Percentiles rank a stretch among this genome's conserved stretches.
Evolutionary conservation across 2,329 filamentous ascomycete species (phyloP).

Genomic region (Mycosphaerella arachidis): DNA sequence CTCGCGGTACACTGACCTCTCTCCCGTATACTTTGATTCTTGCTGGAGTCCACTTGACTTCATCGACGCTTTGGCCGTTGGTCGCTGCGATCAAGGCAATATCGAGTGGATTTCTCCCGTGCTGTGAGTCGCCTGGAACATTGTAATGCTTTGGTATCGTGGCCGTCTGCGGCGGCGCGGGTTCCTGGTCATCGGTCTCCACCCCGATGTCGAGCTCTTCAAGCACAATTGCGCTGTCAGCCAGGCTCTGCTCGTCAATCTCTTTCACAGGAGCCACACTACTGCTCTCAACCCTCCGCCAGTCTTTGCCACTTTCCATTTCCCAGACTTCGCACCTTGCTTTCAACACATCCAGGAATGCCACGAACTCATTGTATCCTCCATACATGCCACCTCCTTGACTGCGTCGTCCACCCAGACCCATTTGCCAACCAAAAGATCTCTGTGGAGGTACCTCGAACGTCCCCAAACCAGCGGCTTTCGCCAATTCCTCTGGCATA

Average conservation of each 20-base stretch:
- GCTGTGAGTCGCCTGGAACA: conserved; percentile 1
- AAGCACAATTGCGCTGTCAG: conserved; percentile 5
- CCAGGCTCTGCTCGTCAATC: conserved; percentile 20
- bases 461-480: conserved; percentile 63
- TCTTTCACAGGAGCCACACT: conserved; percentile 21
- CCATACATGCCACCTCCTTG: conserved; percentile 52
- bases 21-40: conserved; percentile 60
- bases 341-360: conserved; percentile 70
- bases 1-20: conserved; percentile 54
- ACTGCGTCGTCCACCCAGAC: conserved; percentile 29
- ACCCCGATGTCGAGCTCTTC: conserved; percentile 4
- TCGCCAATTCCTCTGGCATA: conserved; percentile 76
- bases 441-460: conserved; percentile 54
- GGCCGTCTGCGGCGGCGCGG: not conserved
- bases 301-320: conserved; percentile 71
- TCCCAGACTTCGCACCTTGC: conserved; percentile 79
- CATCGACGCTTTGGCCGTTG: conserved; percentile 6
- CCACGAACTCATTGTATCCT: conserved; percentile 66
- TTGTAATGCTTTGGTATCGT: conserved; percentile 20
- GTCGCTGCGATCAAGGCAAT: conserved; percentile 19
- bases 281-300: conserved; percentile 54
- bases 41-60: conserved; percentile 40
- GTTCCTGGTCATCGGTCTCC: not conserved
- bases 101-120: conserved; percentile 4
- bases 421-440: conserved; percentile 40